These are phyloP conservation scores for Chrysoporthe austroafricana DNA, from an alignment of 2,329 filamentous ascomycete species.

Conservation along the genomic window DNA sequence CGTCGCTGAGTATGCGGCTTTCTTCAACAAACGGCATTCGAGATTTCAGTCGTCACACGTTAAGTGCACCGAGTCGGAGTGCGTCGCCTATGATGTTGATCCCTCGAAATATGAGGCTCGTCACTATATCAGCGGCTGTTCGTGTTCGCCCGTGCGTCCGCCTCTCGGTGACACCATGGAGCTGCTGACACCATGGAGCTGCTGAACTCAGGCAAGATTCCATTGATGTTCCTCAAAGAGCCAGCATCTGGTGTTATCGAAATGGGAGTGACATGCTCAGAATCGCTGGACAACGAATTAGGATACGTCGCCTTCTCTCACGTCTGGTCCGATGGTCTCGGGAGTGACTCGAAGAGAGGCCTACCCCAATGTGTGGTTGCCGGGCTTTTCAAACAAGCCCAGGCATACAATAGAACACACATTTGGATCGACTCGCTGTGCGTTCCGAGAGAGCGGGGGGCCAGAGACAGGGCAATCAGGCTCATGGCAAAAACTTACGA, in stretches of 20 bases:
- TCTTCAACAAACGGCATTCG: background rate
- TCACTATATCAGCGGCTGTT: background rate
- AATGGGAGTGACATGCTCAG: background rate
- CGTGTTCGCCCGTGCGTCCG: background rate
- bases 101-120: background rate
- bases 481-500: background rate
- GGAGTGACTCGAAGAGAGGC: background rate
- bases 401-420: background rate
- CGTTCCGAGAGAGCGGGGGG: background rate
- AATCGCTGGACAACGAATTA: too few relatives aligned
- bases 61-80: background rate
- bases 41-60: background rate
- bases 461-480: background rate
- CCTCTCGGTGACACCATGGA: background rate
- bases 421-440: slow-evolving; percentile 1
- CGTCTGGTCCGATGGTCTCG: background rate
- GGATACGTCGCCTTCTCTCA: slow-evolving; percentile 1
- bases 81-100: background rate
- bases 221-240: background rate
- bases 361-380: background rate
- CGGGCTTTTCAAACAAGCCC: background rate
- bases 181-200: background rate
- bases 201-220: background rate
- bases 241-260: background rate
- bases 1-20: background rate